Base-by-base conservation (phyloP, 2,329 filamentous ascomycete genomes). In the Talaromyces islandicus region DNA sequence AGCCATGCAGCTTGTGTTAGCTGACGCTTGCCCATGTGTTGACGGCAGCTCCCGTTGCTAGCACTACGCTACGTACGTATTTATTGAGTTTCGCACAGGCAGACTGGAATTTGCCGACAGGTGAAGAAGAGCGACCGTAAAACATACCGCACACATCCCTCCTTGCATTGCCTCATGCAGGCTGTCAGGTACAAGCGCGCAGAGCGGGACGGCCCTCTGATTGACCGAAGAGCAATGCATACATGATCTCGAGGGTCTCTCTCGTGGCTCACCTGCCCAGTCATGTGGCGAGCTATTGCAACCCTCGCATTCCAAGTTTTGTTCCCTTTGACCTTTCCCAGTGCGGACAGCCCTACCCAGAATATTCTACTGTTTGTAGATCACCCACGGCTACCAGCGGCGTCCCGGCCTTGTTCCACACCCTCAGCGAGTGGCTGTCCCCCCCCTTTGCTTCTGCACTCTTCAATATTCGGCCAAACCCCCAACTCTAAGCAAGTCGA, bases 241-340 rank as follows among this genome's bases (percentile, higher is more conserved):
- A 51, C 59, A 61, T 58, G 55, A 61, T 61, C 48, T 56, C 51
- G 56, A 57, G 41, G n/a, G 27, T 50, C 48, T 24, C 32, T 54
- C 56, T 54, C 59, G 55, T 60, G 55, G 59, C 43, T 56, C 14
- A 32, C 51, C 24, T 55, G 41, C 14, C 35, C 25, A 32, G 51
- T 61, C 59, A 61, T 58, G 56, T 55, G 59, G 59, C 43, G 41
- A 35, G 52, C n/a, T 53, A 35, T 46, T 60, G 54, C 58, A 60
- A 57, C 59, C 51, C 54, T 58, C 59, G 25, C 56, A 58, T 58
- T 61, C 59, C 59, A 61, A 61, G 59, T 46, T 61, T 58, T 43
- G 12, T 25, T 57, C 48, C 32, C 21, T 54, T 58, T n/a, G 10
- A 14, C 52, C 27, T 32, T 30, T 12, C 48, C 19, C 11, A 17